Conservation (phyloP, 139 green algal genomes). For the Auxenochlorella pyrenoidosa region DNA sequence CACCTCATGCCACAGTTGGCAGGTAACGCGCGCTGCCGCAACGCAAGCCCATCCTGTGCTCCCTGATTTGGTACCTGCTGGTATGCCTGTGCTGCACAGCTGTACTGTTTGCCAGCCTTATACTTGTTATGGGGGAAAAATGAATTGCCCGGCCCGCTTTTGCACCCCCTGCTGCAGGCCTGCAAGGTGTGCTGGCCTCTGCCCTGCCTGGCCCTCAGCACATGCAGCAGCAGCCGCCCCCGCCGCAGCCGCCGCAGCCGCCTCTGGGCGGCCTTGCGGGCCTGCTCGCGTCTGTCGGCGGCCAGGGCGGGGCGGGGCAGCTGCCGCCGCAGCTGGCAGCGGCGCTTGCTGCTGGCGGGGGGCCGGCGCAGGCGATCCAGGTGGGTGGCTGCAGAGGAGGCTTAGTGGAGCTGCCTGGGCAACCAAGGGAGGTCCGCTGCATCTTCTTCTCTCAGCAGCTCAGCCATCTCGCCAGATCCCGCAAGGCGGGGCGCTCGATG, state of each 20-base stretch:
- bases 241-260: background rate
- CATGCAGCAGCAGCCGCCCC: background rate
- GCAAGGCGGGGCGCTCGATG: no score
- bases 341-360: background rate
- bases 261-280: background rate
- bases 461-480: no score
- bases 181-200: background rate
- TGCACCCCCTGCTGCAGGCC: background rate
- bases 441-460: no score
- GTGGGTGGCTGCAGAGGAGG: background rate
- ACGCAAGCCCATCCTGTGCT: no score
- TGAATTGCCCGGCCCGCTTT: background rate
- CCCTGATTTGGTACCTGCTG: no score
- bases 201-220: background rate
- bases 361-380: background rate
- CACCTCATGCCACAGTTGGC: conserved; percentile 2
- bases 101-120: no score
- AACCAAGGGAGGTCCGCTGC: no score
- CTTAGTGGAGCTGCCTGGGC: background rate
- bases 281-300: background rate
- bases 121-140: no score
- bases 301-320: background rate
- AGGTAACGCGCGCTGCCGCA: background rate
- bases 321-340: background rate
- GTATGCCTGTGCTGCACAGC: no score